Evolutionary conservation across 257 asterid species (phyloP), one percentile per base, ranked within the genome.

Genomic region (Solanum chiquidenum): DNA sequence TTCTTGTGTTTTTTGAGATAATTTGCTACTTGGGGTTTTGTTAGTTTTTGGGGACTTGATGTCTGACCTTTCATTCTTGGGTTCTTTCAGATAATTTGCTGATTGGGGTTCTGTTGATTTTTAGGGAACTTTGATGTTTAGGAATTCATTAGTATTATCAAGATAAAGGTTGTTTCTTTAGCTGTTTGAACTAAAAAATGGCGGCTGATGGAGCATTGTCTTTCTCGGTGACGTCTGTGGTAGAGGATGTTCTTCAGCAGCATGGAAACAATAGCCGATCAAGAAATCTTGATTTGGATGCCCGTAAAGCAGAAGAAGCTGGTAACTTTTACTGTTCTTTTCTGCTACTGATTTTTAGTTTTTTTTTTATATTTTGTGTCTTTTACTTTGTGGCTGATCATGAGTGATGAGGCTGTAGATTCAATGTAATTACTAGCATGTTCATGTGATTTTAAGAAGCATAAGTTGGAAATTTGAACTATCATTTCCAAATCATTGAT

Each of bases 201-300:
- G 94, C 94, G 73, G 90, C 92, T 84, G 91, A 92, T 86, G 92
- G 88, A 84, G 94, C 93, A 83, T 90, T 94, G 87, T 88, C 95
- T 79, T 94, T 96, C 91, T 96, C 98, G 9, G 98, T 90, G 87
- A 95, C 96, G 79, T 96, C 99, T 35, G 94, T 95, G 44, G 98
- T 96, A 90, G 99, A 96, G 92, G 98, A 92, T 94, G 98, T 97
- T 89, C 98, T 97, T 87, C 98, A 97, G 83, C 99, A 94, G 92
- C 99, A 95, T 87, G 98, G 94, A 9, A 29, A 31, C 5, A 91
- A 84, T 7, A 11, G 83, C 85, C 92, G 93, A 91, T 93, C 98
- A 40, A 92, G 95, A 29, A 89, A 86, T 88, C 95, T 97, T 44
- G 99, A 97, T 96, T 94, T 94, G 79, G 98, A 97, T 87, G 96